Conservation (phyloP, 176 grass and related monocot species). For the Metroxylon sagu region DNA sequence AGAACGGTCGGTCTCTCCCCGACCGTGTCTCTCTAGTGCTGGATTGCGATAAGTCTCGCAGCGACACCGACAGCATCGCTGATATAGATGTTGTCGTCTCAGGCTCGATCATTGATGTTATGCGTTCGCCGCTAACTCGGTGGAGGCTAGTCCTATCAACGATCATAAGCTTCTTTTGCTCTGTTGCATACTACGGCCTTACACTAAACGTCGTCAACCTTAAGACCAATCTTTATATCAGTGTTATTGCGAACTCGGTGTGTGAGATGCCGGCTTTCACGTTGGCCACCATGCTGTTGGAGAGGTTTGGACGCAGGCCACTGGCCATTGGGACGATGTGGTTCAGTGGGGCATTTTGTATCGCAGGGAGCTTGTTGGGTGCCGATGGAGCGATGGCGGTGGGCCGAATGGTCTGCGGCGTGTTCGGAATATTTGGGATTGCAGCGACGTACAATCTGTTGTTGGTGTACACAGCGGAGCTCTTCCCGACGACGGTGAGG, state of each 20-base stretch:
- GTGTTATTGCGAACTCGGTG: constrained; percentile 53
- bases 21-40: constrained; percentile 12
- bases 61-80: constrained; percentile 21
- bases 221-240: constrained; percentile 72
- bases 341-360: constrained; percentile 57
- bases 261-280: constrained; percentile 61
- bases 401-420: constrained; percentile 52
- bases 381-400: constrained; percentile 24
- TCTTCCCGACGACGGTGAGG: constrained; percentile 82
- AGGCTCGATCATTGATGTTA: constrained; percentile 61
- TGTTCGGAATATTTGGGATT: constrained; percentile 76
- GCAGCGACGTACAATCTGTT: constrained; percentile 71
- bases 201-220: constrained; percentile 91
- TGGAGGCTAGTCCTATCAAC: constrained; percentile 42
- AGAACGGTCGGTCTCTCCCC: constrained; percentile 41
- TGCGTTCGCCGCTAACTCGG: constrained; percentile 44
- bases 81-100: not conserved
- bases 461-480: constrained; percentile 70
- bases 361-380: constrained; percentile 27
- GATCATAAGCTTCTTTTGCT: constrained; percentile 42
- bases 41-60: constrained; percentile 31
- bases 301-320: constrained; percentile 44
- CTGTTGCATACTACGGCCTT: constrained; percentile 74
- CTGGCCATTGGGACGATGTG: constrained; percentile 56
- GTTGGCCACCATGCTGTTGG: constrained; percentile 47